Evolutionary conservation across 371 early-diverging fungal genomes (phyloP), one percentile per base, ranked within the genome.

Genomic region (Circinella minor): DNA sequence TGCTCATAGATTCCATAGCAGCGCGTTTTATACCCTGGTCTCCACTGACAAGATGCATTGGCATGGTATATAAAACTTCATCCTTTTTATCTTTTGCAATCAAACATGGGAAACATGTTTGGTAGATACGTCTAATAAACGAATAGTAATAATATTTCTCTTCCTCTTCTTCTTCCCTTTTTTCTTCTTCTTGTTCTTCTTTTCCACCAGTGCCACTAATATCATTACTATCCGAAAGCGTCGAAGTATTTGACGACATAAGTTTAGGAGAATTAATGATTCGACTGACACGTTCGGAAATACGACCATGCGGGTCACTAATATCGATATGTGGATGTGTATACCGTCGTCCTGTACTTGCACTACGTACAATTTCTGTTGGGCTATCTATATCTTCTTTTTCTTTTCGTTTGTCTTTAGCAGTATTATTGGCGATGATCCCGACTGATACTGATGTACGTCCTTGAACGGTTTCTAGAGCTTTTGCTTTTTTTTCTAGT

Each of bases 261-360:
- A 47, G 9, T 3, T 3, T 3, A 15, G 47, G 11, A 47, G 47
- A 11, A 47, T 17, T 46, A 20, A 17, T 3, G 3, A 36, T 3
- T 17, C 37, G 48, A 49, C 34, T 11, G 1, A 36, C 36, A 4
- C 18, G 14, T 7, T 20, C 47, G 3, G 37, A 27, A 27, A 27
- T 1, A 37, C 60, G 18, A 34, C 61, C 62, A 8, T 47, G 37
- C 15, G 15, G 49, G 15, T 36, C 17, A 18, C 13, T n/a, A 3
- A 69, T 13, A 36, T 57, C 34, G 57, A 57, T 37, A 66, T 55
- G 36, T n/a, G 43, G 55, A 18, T 39, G 18, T 38, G 57, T 55
- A 18, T 55, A 55, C 17, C 66, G 55, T 18, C 57, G 55, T 38
- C 27, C 37, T 8, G 55, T 38, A 27, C 27, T 27, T 61, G 67